Base-by-base conservation (phyloP, 257 asterid species). In the Primulina eburnea region DNA sequence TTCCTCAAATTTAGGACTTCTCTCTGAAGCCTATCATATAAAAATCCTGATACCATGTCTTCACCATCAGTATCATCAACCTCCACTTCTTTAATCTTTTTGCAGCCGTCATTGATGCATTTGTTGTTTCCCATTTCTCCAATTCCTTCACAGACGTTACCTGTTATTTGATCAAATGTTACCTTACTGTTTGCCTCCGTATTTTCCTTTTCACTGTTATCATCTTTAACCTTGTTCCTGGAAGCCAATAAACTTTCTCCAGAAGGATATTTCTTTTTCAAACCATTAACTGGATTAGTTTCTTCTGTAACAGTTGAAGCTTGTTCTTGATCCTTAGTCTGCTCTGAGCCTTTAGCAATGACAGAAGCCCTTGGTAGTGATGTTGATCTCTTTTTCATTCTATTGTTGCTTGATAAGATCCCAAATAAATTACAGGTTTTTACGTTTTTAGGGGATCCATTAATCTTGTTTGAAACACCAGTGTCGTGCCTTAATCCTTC, bases 21-120 rank as follows among this genome's bases (percentile, higher is more conserved):
- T 82, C 80, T 92, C 86, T 92, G 98, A 59, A 90, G 95, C 79
- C 80, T 79, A 79, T 92, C 98, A 32, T 90, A 92, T 67, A 92
- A 62, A 74, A 85, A 80, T 43, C 98, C 98, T 0, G 98, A 87
- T 14, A 90, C 97, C 76, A 68, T 40, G 72, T 92, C 98, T 43
- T 89, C 89, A 17, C 33, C 60, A 28, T 75, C 78, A 20, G 17
- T 35, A 53, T 52, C 77, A 59, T 69, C 75, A 21, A 70, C 68
- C 70, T 68, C 87, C 63, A 35, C 61, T 50, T 67, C 71, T 74
- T 75, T 60, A 63, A 29, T 61, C 55, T 77, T 87, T 60, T 82
- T 75, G 43, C 71, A 75, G 59, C 68, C 67, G 12, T 65, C 76
- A 7, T 8, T 69, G 53, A 61, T 28, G 28, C 62, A 71, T 69